Conservation (phyloP, 129 eudicot genomes). For the Glebionis coronaria region DNA sequence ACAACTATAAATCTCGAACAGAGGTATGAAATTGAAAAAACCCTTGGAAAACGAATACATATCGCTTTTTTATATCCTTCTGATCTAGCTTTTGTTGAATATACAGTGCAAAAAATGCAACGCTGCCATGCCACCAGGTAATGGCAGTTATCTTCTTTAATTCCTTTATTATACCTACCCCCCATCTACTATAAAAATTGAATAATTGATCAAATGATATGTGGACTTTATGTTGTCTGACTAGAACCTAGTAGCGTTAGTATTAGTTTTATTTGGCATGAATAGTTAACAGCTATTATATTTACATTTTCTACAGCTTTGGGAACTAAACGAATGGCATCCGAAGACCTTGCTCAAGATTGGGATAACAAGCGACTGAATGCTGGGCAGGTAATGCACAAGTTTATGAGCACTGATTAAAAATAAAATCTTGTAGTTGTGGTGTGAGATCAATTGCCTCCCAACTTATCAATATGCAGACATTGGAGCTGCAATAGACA, state of each 20-base stretch:
- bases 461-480: constrained; percentile 30
- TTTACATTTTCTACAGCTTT: constrained; percentile 43
- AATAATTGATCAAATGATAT: not conserved
- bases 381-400: constrained; percentile 62
- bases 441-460: not conserved
- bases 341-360: constrained; percentile 68
- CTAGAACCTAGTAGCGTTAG: constrained; percentile 3
- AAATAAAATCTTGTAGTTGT: not conserved
- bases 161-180: constrained; percentile 1
- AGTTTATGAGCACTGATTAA: not conserved
- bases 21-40: too few relatives aligned
- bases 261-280: constrained; percentile 18
- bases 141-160: constrained; percentile 8
- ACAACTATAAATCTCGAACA: constrained; percentile 84
- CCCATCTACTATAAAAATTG: not conserved
- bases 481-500: constrained; percentile 51
- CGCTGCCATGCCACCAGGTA: constrained; percentile 71
- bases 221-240: constrained; percentile 29
- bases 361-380: constrained; percentile 79
- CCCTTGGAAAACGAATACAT: not conserved
- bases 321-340: constrained; percentile 84
- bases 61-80: constrained; percentile 13
- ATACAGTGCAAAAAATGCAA: constrained; percentile 88
- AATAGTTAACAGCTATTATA: constrained; percentile 19
- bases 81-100: constrained; percentile 23